A percentile compares a stretch with the other conserved stretches of the same genome.
phyloP scores from a whole-genome alignment of 2,329 filamentous ascomycete genomes.

The Hysterium pulicare region DNA sequence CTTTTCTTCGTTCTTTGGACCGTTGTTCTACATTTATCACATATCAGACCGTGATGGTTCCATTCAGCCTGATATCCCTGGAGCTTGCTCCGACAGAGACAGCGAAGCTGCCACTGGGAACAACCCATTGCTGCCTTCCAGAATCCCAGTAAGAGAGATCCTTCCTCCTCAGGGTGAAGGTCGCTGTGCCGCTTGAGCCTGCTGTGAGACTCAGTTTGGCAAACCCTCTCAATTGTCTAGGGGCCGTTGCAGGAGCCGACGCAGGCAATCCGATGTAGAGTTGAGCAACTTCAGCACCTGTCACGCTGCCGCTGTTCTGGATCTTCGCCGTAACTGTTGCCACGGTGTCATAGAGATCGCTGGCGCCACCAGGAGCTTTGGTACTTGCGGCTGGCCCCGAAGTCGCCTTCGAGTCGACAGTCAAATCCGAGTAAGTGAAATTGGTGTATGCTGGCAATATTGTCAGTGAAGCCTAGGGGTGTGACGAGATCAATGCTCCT shows the following conservation, averaged over 20 bases:
- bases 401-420: slow-evolving; percentile 11
- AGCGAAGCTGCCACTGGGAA: slow-evolving; percentile 31
- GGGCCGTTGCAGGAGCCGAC: slow-evolving; percentile 23
- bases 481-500: slow-evolving; percentile 4
- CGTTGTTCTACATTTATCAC: too few species aligned
- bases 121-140: slow-evolving; percentile 30
- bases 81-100: slow-evolving; percentile 34
- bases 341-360: slow-evolving; percentile 33
- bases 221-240: slow-evolving; percentile 37
- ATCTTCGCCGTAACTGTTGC: slow-evolving; percentile 33
- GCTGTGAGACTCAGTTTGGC: slow-evolving; percentile 30
- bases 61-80: slow-evolving; percentile 33
- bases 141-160: slow-evolving; percentile 38
- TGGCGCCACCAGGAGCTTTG: slow-evolving; percentile 24
- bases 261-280: slow-evolving; percentile 36
- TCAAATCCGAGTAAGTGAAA: slow-evolving; percentile 39
- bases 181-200: slow-evolving; percentile 27
- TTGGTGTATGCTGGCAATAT: slow-evolving; percentile 34
- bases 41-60: slow-evolving; percentile 33
- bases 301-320: slow-evolving; percentile 32
- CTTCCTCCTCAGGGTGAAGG: slow-evolving; percentile 32
- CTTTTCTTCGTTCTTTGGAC: too few species aligned
- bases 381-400: slow-evolving; percentile 23
- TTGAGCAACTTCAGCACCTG: slow-evolving; percentile 38
- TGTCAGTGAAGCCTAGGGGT: not conserved